phyloP scores from a whole-genome alignment of 208 protist genomes.

The Trichomonas tenax region DNA sequence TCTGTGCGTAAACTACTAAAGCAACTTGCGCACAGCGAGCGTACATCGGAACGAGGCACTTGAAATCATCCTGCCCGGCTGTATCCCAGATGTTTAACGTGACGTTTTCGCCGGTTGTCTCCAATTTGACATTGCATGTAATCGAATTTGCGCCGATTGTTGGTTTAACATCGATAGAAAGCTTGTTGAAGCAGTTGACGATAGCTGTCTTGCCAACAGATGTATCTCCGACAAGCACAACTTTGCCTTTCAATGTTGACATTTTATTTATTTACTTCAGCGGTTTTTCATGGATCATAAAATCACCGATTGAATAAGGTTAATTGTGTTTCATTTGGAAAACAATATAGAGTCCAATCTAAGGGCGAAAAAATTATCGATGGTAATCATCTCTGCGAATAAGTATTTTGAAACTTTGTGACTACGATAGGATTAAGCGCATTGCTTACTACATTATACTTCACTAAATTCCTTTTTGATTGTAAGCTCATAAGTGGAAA shows the following conservation, averaged over 20 bases:
- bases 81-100: constrained; percentile 21
- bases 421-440: too few relatives aligned
- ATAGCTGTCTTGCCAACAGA: background rate
- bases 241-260: background rate
- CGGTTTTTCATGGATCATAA: too few relatives aligned
- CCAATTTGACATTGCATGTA: background rate
- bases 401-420: too few relatives aligned
- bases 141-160: background rate
- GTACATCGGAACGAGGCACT: background rate
- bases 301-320: too few relatives aligned
- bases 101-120: background rate
- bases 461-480: too few relatives aligned
- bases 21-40: background rate
- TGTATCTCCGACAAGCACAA: background rate
- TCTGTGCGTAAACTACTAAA: background rate
- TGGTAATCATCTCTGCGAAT: too few relatives aligned
- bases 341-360: too few relatives aligned
- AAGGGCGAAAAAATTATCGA: too few relatives aligned
- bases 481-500: too few relatives aligned
- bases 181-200: background rate
- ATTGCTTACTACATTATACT: too few relatives aligned
- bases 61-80: constrained; percentile 35
- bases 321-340: too few relatives aligned
- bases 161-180: background rate
- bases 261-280: background rate